phyloP scores from a whole-genome alignment of 768 basidiomycete species.

The Goffeauzyma gilvescens region DNA sequence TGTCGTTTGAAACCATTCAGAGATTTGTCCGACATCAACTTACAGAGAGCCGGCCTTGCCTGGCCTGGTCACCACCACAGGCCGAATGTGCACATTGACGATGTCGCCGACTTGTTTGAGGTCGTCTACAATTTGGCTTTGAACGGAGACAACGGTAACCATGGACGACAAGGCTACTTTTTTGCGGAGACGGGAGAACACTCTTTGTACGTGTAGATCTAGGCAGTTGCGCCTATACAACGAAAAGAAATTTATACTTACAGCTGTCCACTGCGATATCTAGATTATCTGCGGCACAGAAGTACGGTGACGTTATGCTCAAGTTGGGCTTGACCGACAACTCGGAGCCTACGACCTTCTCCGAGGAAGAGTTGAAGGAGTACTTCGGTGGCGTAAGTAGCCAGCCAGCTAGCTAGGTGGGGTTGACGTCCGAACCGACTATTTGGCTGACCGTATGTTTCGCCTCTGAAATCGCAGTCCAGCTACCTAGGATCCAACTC shows the following conservation, averaged over 20 bases:
- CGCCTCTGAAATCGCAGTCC: not conserved
- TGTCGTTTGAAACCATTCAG: not conserved
- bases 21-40: too few relatives aligned
- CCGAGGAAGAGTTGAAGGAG: constrained; percentile 20
- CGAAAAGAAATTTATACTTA: too few relatives aligned
- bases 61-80: constrained; percentile 9
- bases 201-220: constrained; percentile 1
- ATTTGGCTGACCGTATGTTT: too few relatives aligned
- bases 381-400: constrained; percentile 17
- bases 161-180: constrained; percentile 25
- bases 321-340: constrained; percentile 7
- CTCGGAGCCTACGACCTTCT: constrained; percentile 16
- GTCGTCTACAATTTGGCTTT: constrained; percentile 15
- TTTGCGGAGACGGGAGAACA: constrained; percentile 26
- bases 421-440: not conserved
- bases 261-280: not conserved
- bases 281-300: constrained; percentile 2
- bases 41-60: too few relatives aligned
- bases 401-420: not conserved
- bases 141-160: constrained; percentile 14
- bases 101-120: constrained; percentile 19
- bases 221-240: not conserved
- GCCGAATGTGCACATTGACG: constrained; percentile 23
- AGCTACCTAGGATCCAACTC: constrained; percentile 16
- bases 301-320: constrained; percentile 19